Evolutionary conservation across 371 early-diverging fungal species (phyloP), one percentile per base, ranked within the genome.

Genomic region (Mucor mucedo): DNA sequence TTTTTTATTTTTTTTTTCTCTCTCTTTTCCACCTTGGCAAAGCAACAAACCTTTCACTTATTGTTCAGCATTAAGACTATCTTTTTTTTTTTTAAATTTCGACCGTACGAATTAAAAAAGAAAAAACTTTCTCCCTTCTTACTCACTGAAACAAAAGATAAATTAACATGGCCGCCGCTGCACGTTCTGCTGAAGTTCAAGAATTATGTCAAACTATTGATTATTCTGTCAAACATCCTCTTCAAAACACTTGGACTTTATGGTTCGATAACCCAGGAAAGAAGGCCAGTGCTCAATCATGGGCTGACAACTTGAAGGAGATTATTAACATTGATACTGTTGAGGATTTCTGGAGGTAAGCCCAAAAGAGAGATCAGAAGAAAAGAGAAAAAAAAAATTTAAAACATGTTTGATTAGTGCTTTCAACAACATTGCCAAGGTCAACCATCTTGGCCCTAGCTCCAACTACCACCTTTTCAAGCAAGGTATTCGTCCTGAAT

Each of bases 391-490:
- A n/a, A 29, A n/a, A 14, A 58, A 14, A 38, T 38, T 33, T 35
- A 45, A 39, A 8, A 5, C n/a, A n/a, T 38, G 38, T 8, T 44
- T 40, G 2, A 16, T 41, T 73, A 93, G 93, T 16, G 88, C 95
- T 10, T 89, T 92, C 83, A 96, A 97, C 87, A 93, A 93, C 73
- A 84, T 96, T 50, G 82, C 88, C 65, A 89, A 89, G 63, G 85
- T 93, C n/a, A 85, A 87, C 52, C 91, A 94, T 49, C 79, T 97
- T 65, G 79, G 89, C 14, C 73, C 83, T 49, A 90, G 91, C 47
- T 87, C 96, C 52, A 96, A 98, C 84, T 95, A 96, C 73, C 97
- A 98, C 69, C 77, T 99, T 60, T 99, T 99, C 90, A 95, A 95
- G 79, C 85, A 92, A 63, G 98, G 96, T 35, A 87, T 99, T 63